Base-by-base conservation (phyloP, 208 protist species). In the Borovskyia barvae region DNA sequence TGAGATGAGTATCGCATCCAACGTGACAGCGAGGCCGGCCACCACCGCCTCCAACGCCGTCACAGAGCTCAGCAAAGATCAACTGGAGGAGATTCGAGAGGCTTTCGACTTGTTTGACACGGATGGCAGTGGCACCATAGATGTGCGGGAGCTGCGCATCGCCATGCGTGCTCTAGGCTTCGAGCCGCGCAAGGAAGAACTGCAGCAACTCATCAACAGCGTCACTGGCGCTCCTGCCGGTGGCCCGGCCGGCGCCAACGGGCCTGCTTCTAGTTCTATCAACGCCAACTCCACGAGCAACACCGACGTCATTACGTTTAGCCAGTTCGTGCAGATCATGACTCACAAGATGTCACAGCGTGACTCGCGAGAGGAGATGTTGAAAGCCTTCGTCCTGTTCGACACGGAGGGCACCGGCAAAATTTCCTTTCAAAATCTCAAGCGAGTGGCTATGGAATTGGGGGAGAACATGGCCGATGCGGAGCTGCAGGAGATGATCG, bases 401-500 rank as follows among this genome's bases (percentile, higher is more conserved):
- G 97, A 98, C 72, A 82, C 89, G 17, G 94, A 98, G 63, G 82
- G 95, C 17, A 98, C 92, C 12, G 97, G 97, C 11, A 92, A 81
- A 48, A 98, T 98, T 35, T 82, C 92, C 5, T 98, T 99, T 49
- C 87, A 95, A 45, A 99, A 99, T 71, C 67, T 99, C 4, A 98
- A 98, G 63, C 72, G 84, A 7, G 96, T 98, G 2, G 96, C 97
- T 60, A 86, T 96, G 72, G 91, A 98, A 73, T 60, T 99, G 0
- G 95, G 95, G 1, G 97, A 99, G 75, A 96, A 97, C 69, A 90
- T 98, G 75, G 87, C 92, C 7, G 98, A 99, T 48, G 95, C 97
- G 8, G 97, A 99, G 66, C 63, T 99, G 35, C 86, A 97, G 66
- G 95, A 97, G 63, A 99, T 99, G 97, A 98, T 99, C 61, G 92